Percentiles rank a stretch among this genome's conserved stretches.
Conservation (phyloP, 352 stramenopile genomes). For the Phytophthora sp. region DNA sequence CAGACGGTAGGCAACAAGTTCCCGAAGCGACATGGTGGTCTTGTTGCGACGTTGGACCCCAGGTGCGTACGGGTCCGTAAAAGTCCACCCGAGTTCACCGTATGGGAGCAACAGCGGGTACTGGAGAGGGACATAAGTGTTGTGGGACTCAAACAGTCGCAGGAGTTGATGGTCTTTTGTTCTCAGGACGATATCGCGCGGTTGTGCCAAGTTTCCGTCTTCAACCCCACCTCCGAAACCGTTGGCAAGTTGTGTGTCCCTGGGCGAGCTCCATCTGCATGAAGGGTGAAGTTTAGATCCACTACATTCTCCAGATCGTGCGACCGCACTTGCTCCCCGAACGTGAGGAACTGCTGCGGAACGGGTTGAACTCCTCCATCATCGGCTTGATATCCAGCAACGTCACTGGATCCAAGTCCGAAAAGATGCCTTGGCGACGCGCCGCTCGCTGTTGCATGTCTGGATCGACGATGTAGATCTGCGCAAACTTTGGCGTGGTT, state of each 20-base stretch:
- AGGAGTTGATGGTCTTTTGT: neutral
- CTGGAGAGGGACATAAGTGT: constrained; percentile 4
- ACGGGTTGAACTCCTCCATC: constrained; percentile 5
- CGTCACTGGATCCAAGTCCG: neutral
- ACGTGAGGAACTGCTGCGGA: constrained; percentile 3
- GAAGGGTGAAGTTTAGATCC: neutral
- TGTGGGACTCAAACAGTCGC: neutral
- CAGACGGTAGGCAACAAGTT: constrained; percentile 1
- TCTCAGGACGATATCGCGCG: neutral
- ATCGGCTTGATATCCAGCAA: neutral
- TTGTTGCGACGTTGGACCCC: neutral
- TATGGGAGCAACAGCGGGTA: neutral
- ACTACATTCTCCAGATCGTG: neutral
- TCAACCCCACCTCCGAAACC: neutral
- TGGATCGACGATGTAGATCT: constrained; percentile 11
- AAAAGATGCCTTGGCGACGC: neutral
- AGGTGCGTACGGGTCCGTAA: constrained; percentile 1
- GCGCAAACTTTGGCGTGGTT: constrained; percentile 4
- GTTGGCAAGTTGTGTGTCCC: neutral
- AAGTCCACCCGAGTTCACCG: neutral
- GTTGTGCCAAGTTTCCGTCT: neutral
- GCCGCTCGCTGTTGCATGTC: neutral
- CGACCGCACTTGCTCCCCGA: neutral
- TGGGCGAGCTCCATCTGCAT: neutral
- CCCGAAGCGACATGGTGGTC: constrained; percentile 4